A percentile compares a stretch with the other conserved stretches of the same genome.
Conservation (phyloP, 2,329 filamentous ascomycete genomes). For the Fusarium liriodendri region DNA sequence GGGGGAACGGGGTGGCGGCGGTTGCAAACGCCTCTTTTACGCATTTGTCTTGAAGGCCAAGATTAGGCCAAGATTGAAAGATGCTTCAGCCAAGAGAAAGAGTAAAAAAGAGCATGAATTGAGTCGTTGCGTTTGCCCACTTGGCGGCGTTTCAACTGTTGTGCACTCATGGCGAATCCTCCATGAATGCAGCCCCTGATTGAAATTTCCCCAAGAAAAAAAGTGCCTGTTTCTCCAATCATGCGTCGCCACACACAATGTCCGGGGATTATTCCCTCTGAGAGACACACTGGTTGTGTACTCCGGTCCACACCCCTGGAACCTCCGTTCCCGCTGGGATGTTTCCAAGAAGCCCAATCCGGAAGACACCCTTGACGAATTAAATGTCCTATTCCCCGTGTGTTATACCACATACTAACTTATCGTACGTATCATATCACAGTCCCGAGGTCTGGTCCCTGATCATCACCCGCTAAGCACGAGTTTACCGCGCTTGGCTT, state of each 20-base stretch:
- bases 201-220: conserved; percentile 15
- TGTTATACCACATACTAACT: background rate
- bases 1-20: background rate
- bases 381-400: background rate
- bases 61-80: background rate
- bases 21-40: background rate
- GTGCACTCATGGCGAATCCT: conserved; percentile 1
- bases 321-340: background rate
- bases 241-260: background rate
- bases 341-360: background rate
- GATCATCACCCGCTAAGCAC: conserved; percentile 18
- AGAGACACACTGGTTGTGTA: background rate
- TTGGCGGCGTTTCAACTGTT: conserved; percentile 7
- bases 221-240: conserved; percentile 13
- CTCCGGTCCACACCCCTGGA: background rate
- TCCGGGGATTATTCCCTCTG: background rate
- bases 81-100: background rate
- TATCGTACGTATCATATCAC: background rate
- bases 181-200: conserved; percentile 24
- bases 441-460: conserved; percentile 13
- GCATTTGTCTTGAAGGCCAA: background rate
- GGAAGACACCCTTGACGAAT: background rate
- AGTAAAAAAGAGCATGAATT: background rate
- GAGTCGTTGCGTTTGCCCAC: background rate
- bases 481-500: background rate